Evolutionary conservation across 73 alveolate genomes (phyloP).

Genomic region (Symbiodinium natans): DNA sequence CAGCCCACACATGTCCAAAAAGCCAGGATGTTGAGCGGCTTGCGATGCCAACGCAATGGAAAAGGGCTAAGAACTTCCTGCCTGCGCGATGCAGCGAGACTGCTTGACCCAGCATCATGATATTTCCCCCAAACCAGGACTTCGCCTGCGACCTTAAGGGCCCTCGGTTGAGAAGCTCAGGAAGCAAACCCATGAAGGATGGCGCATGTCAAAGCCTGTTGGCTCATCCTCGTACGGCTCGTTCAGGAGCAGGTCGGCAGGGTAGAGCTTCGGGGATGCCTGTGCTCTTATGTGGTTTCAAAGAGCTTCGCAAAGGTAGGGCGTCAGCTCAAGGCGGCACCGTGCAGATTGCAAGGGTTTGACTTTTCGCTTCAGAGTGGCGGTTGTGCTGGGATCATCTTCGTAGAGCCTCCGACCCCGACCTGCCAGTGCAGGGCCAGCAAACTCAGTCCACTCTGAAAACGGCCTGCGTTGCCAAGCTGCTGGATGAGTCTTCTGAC

Average conservation of each 20-base stretch:
- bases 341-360: no score
- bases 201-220: conserved; percentile 15
- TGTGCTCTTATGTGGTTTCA: neutral
- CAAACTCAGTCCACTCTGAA: neutral
- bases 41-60: conserved; percentile 58
- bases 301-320: neutral
- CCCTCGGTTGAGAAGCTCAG: no score
- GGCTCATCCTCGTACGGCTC: conserved; percentile 38
- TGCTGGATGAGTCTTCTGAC: neutral
- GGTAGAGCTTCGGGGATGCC: conserved; percentile 10
- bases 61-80: conserved; percentile 26
- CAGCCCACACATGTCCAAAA: neutral
- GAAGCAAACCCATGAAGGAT: no score
- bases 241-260: conserved; percentile 12
- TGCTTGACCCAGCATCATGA: no score
- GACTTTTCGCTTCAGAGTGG: neutral
- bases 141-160: no score
- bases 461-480: no score
- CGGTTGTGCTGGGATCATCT: conserved; percentile 23
- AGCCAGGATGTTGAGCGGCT: conserved; percentile 22
- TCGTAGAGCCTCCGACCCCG: neutral
- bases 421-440: neutral
- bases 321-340: neutral
- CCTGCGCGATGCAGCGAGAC: no score
- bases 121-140: no score